phyloP scores from a whole-genome alignment of 768 basidiomycete species.

The Mycena maculata region DNA sequence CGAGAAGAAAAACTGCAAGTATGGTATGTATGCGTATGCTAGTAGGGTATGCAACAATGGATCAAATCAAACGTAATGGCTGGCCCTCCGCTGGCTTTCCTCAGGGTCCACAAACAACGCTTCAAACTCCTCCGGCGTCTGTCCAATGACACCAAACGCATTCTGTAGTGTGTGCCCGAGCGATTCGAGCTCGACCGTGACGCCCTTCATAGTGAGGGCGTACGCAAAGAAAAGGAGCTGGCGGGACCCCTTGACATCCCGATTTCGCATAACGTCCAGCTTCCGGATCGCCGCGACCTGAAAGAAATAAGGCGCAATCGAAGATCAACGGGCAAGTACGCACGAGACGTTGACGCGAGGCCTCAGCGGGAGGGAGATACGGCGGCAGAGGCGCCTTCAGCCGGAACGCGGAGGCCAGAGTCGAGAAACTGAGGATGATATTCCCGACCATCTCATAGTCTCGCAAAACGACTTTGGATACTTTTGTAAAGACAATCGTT shows the following conservation, averaged over 20 bases:
- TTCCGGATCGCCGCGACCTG: conserved; percentile 86
- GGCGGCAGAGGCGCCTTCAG: conserved; percentile 95
- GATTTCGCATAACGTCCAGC: conserved; percentile 88
- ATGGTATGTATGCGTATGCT: neutral
- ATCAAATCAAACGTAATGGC: conserved; percentile 37
- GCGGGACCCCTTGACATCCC: conserved; percentile 82
- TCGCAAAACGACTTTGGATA: too few relatives aligned
- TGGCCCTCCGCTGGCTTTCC: conserved; percentile 39
- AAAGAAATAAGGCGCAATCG: neutral
- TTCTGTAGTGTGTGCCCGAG: conserved; percentile 86
- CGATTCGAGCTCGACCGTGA: conserved; percentile 88
- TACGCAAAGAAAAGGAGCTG: conserved; percentile 96
- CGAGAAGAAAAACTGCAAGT: neutral
- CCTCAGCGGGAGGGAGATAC: conserved; percentile 93
- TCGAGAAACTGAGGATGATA: conserved; percentile 90
- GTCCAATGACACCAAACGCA: conserved; percentile 93
- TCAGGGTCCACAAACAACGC: conserved; percentile 65
- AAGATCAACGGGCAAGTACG: conserved; percentile 29
- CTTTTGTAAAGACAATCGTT: too few relatives aligned
- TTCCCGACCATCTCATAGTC: conserved; percentile 99
- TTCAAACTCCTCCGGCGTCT: conserved; percentile 85
- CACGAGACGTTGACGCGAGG: conserved; percentile 83
- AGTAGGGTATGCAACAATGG: too few relatives aligned
- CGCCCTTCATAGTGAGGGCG: conserved; percentile 92
- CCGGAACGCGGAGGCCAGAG: conserved; percentile 80